phyloP scores from a whole-genome alignment of 2,329 filamentous ascomycete genomes.

The Phaeosphaeria sp. region DNA sequence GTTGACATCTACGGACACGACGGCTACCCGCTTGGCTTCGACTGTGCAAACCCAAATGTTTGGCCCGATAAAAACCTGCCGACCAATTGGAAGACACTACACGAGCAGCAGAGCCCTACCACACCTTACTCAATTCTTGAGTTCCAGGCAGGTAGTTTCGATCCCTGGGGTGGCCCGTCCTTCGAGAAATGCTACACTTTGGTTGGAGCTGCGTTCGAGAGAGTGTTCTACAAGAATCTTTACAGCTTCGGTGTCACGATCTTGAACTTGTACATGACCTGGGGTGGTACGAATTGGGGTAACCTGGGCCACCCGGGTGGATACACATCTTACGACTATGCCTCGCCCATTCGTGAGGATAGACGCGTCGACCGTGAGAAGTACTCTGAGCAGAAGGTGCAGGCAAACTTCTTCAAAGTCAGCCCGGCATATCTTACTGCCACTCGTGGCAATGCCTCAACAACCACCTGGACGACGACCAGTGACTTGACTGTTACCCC shows the following conservation, averaged over 20 bases:
- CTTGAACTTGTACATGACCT: slow-evolving; percentile 79
- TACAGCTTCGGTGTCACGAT: slow-evolving; percentile 71
- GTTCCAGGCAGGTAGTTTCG: slow-evolving; percentile 75
- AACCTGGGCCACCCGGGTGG: slow-evolving; percentile 66
- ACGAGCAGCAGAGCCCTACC: slow-evolving; percentile 66
- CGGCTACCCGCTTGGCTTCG: slow-evolving; percentile 66
- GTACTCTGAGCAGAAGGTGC: slow-evolving; percentile 78
- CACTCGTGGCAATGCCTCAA: slow-evolving; percentile 38
- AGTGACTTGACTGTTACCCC: slow-evolving; percentile 66
- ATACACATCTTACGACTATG: slow-evolving; percentile 66
- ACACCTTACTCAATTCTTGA: slow-evolving; percentile 72
- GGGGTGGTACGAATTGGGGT: slow-evolving; percentile 84
- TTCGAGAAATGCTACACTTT: slow-evolving; percentile 71
- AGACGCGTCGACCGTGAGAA: slow-evolving; percentile 74
- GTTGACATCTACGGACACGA: slow-evolving; percentile 73
- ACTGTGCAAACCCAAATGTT: slow-evolving; percentile 65
- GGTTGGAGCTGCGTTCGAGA: slow-evolving; percentile 74
- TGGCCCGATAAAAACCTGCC: slow-evolving; percentile 67
- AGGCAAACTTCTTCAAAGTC: slow-evolving; percentile 76
- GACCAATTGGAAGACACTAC: slow-evolving; percentile 60
- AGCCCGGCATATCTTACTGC: slow-evolving; percentile 72
- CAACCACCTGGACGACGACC: slow-evolving; percentile 46
- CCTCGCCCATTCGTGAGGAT: slow-evolving; percentile 71
- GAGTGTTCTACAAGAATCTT: slow-evolving; percentile 81
- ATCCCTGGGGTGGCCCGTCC: slow-evolving; percentile 75